Conservation (phyloP, 2,329 filamentous ascomycete species). For the Metarhizium rileyi region DNA sequence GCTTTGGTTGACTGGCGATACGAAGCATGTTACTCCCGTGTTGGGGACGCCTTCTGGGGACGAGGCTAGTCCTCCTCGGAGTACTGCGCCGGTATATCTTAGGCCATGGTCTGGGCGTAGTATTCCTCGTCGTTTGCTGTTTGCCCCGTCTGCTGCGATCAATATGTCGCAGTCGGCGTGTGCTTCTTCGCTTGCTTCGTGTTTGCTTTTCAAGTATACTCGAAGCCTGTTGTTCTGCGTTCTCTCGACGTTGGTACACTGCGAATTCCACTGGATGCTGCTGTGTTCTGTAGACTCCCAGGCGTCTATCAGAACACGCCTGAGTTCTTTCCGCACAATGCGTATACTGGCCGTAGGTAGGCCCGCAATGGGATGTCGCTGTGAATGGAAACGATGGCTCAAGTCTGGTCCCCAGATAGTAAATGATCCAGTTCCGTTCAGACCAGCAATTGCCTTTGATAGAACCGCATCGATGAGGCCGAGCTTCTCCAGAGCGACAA, state of each 20-base stretch:
- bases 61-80: slow-evolving; percentile 26
- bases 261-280: slow-evolving; percentile 17
- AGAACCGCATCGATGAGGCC: slow-evolving; percentile 26
- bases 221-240: slow-evolving; percentile 2
- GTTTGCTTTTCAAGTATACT: neutral
- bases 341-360: slow-evolving; percentile 28
- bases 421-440: slow-evolving; percentile 22
- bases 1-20: slow-evolving; percentile 31
- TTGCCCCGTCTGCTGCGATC: slow-evolving; percentile 34
- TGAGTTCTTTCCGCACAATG: slow-evolving; percentile 26
- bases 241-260: slow-evolving; percentile 15
- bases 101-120: slow-evolving; percentile 30
- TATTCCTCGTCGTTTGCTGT: slow-evolving; percentile 28
- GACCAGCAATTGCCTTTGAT: slow-evolving; percentile 20
- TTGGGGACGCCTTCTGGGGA: slow-evolving; percentile 24
- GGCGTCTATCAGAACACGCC: slow-evolving; percentile 22
- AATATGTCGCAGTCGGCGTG: slow-evolving; percentile 29
- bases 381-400: slow-evolving; percentile 23
- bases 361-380: slow-evolving; percentile 18
- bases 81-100: slow-evolving; percentile 28
- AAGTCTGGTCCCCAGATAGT: slow-evolving; percentile 31
- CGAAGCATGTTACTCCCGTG: slow-evolving; percentile 31
- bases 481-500: slow-evolving; percentile 27
- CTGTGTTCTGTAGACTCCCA: slow-evolving; percentile 7
- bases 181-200: slow-evolving; percentile 4